Conservation (phyloP, 106 monocot genomes). For the Phalaenopsis aphrodite region DNA sequence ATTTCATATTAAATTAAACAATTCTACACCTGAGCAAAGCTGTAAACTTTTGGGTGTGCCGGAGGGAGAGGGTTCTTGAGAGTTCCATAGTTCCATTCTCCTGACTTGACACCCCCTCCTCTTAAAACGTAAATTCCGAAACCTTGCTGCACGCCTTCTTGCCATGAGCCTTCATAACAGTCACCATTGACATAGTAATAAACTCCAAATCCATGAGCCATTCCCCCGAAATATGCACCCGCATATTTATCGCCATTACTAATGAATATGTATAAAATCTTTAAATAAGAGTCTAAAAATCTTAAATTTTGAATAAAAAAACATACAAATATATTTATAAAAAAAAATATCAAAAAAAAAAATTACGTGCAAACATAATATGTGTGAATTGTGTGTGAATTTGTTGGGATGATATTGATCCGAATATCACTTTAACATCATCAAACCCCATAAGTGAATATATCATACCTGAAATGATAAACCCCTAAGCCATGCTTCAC, state of each 20-base stretch:
- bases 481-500: constrained; percentile 44
- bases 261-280: not conserved
- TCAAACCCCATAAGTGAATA: not conserved
- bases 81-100: constrained; percentile 13
- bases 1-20: no score
- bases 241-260: constrained; percentile 20
- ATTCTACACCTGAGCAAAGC: constrained; percentile 18
- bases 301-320: not conserved
- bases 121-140: no score
- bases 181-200: constrained; percentile 44
- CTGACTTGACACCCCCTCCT: no score
- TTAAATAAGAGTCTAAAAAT: not conserved
- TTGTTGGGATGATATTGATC: no score
- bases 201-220: constrained; percentile 46
- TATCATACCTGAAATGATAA: constrained; percentile 45
- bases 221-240: constrained; percentile 25
- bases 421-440: no score
- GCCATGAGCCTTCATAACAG: constrained; percentile 18
- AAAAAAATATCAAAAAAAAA: no score
- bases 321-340: no score
- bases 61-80: constrained; percentile 11
- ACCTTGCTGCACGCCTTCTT: no score
- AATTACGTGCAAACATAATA: no score
- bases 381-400: no score
- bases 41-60: constrained; percentile 5